Conservation (phyloP, 345 rosid genomes). For the Orychophragmus violaceus region DNA sequence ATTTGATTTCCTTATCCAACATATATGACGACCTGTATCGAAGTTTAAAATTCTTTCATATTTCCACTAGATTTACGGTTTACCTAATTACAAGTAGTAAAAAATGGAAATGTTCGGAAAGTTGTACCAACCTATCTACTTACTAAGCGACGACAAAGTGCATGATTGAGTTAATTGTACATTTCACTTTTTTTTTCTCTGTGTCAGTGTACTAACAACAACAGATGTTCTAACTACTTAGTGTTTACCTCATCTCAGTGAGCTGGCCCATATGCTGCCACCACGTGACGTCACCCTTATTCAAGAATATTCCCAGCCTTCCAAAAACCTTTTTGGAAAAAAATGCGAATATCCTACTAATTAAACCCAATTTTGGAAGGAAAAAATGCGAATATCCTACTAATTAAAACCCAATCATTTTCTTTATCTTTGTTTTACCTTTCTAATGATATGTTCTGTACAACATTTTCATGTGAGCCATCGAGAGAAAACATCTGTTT, state of each 20-base stretch:
- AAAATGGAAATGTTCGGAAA: neutral
- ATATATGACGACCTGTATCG: neutral
- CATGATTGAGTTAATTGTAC: conserved; percentile 7
- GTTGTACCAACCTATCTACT: neutral
- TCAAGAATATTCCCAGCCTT: conserved; percentile 21
- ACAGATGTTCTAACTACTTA: neutral
- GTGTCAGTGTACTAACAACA: conserved; percentile 7
- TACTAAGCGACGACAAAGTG: neutral
- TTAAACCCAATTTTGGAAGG: no score
- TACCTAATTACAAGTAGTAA: neutral
- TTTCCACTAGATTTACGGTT: neutral
- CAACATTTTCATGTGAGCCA: neutral
- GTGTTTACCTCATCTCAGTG: neutral
- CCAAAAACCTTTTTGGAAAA: neutral
- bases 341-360: conserved; percentile 8
- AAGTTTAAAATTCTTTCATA: neutral
- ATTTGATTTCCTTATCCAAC: neutral
- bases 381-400: neutral
- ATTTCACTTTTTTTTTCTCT: neutral
- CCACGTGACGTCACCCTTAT: conserved; percentile 7
- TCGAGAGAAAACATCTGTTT: neutral
- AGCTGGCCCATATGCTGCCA: conserved; percentile 19
- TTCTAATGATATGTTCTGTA: neutral
- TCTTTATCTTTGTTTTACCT: neutral
- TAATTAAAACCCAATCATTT: neutral